phyloP scores from a whole-genome alignment of 2,329 filamentous ascomycete species.

The Cordyceps pruinosa region DNA sequence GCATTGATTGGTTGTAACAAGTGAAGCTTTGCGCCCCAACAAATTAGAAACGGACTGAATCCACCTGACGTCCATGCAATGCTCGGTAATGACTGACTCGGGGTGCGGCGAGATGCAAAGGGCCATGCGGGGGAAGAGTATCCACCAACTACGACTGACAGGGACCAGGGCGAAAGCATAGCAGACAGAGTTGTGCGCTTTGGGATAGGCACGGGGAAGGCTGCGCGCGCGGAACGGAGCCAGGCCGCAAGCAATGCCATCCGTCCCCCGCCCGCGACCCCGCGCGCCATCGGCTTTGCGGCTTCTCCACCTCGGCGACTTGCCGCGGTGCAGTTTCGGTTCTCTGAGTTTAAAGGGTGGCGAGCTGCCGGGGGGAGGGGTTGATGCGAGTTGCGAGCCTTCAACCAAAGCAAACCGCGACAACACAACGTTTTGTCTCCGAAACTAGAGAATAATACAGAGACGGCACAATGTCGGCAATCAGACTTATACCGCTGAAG shows the following conservation, averaged over 20 bases:
- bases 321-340: constrained; percentile 6
- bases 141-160: too few species aligned
- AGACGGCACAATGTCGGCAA: constrained; percentile 5
- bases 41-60: background rate
- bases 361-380: background rate
- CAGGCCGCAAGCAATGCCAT: background rate
- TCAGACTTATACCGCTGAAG: constrained; percentile 11
- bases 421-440: too few species aligned
- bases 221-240: background rate
- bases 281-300: constrained; percentile 11
- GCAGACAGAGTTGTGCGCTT: too few species aligned
- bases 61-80: background rate
- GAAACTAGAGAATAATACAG: background rate
- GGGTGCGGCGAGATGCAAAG: constrained; percentile 1
- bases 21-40: background rate
- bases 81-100: constrained; percentile 6
- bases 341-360: background rate
- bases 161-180: too few species aligned
- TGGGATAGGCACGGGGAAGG: too few species aligned
- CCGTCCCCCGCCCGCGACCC: constrained; percentile 4
- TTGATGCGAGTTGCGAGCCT: too few species aligned
- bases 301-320: constrained; percentile 5
- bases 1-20: background rate
- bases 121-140: background rate
- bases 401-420: background rate